Percentiles rank a stretch among this genome's conserved stretches.
Conservation (phyloP, 1,284 basidiomycete species). For the Leccinum olivaceoglutinosum region DNA sequence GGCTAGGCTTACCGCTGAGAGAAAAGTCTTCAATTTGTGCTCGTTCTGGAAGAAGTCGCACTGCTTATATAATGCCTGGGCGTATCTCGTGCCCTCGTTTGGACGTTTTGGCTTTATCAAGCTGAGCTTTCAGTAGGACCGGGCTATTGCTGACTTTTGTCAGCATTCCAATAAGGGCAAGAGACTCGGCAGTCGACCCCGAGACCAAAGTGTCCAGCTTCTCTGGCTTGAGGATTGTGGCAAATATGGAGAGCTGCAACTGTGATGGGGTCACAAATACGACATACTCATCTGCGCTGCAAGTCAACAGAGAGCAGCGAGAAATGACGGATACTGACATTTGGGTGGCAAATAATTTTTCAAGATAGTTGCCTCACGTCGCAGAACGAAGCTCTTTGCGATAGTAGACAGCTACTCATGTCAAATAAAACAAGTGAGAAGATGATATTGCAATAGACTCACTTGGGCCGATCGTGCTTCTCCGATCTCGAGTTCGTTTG, state of each 20-base stretch:
- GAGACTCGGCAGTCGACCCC: conserved; percentile 69
- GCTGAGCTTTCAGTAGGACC: conserved; percentile 65
- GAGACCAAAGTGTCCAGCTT: conserved; percentile 61
- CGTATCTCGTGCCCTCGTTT: conserved; percentile 37
- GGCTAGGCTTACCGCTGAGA: conserved; percentile 57
- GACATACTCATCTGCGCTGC: conserved; percentile 79
- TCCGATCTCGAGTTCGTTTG: conserved; percentile 72
- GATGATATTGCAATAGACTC: conserved; percentile 4
- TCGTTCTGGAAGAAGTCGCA: conserved; percentile 61
- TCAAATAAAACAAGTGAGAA: background rate
- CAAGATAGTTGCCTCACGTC: conserved; percentile 81
- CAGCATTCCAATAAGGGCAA: conserved; percentile 77
- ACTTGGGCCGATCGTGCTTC: conserved; percentile 72
- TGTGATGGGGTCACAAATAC: conserved; percentile 84
- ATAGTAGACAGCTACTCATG: conserved; percentile 63
- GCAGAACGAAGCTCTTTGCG: conserved; percentile 83
- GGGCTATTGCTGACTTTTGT: conserved; percentile 95
- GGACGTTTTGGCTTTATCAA: conserved; percentile 31
- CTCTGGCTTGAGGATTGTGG: conserved; percentile 66
- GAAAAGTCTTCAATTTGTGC: conserved; percentile 64
- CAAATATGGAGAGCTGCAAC: conserved; percentile 80
- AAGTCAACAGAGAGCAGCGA: conserved; percentile 2
- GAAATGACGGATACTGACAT: conserved; percentile 41
- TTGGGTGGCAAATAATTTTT: conserved; percentile 88
- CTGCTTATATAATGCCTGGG: conserved; percentile 56